These are phyloP conservation scores for Naganishia sp. DNA, from an alignment of 1,284 basidiomycete genomes.

Conservation along the genomic window DNA sequence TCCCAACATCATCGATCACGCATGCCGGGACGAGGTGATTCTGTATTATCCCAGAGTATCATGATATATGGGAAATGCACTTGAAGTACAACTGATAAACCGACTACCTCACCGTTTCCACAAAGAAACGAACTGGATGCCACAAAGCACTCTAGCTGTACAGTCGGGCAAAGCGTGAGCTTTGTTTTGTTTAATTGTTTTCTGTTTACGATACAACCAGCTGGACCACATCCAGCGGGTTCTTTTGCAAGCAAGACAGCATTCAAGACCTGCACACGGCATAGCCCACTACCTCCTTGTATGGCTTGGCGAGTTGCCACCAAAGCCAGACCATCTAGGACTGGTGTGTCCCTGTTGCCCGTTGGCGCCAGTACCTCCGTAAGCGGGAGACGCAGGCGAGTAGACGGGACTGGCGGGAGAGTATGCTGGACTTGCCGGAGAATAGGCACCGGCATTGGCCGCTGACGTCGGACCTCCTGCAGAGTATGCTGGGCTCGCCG, in stretches of 20 bases:
- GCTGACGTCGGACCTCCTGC: constrained; percentile 65
- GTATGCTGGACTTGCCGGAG: constrained; percentile 57
- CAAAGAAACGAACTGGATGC: background rate
- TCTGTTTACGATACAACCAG: background rate
- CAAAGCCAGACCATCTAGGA: constrained; percentile 25
- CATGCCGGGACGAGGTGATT: too few species aligned
- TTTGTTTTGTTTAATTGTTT: constrained; percentile 13
- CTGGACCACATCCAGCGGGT: background rate
- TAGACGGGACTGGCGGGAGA: constrained; percentile 77
- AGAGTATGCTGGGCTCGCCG: constrained; percentile 80
- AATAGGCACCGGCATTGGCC: constrained; percentile 31
- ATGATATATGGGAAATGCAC: constrained; percentile 11
- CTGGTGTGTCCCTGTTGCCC: constrained; percentile 20
- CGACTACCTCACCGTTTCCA: background rate
- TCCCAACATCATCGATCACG: too few species aligned
- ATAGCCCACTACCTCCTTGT: constrained; percentile 10
- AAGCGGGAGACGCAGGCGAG: constrained; percentile 77
- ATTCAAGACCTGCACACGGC: background rate
- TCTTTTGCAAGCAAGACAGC: background rate
- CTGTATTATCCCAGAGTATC: background rate
- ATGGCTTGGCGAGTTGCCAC: constrained; percentile 29
- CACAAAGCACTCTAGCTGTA: constrained; percentile 18
- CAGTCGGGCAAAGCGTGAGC: constrained; percentile 6
- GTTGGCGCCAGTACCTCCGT: constrained; percentile 29
- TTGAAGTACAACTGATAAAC: constrained; percentile 18